Conservation (phyloP, 805 yeast species). For the Saccharomycopsis sp. region DNA sequence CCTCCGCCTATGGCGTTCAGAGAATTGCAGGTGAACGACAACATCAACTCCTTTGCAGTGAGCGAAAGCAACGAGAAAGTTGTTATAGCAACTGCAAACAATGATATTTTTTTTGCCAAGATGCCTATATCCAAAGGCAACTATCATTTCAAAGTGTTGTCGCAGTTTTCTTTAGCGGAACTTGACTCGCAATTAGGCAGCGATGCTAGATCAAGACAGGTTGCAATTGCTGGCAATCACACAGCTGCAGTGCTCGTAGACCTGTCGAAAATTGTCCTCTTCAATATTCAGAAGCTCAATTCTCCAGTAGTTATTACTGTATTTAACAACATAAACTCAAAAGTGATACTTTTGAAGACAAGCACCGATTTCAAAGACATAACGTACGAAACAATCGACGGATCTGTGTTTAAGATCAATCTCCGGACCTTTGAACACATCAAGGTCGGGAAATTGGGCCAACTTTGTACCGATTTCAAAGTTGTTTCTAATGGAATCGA, state of each 20-base stretch:
- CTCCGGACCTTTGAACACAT: constrained; percentile 27
- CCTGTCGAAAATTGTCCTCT: constrained; percentile 43
- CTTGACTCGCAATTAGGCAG: not conserved
- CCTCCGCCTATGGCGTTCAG: constrained; percentile 92
- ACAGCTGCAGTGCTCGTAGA: constrained; percentile 57
- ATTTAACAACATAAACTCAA: constrained; percentile 40
- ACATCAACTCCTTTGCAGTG: constrained; percentile 60
- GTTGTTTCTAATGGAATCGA: constrained; percentile 32
- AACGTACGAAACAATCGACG: constrained; percentile 58
- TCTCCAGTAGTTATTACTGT: constrained; percentile 35
- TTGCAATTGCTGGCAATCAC: constrained; percentile 48
- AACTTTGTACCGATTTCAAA: constrained; percentile 57
- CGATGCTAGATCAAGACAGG: constrained; percentile 45
- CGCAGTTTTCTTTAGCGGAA: not conserved
- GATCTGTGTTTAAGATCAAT: constrained; percentile 39
- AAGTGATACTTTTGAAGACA: constrained; percentile 50
- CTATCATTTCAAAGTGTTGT: constrained; percentile 4
- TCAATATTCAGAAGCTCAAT: constrained; percentile 39
- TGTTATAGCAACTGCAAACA: constrained; percentile 35
- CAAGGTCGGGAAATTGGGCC: constrained; percentile 53
- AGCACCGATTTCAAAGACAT: constrained; percentile 45
- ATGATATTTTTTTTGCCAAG: constrained; percentile 7
- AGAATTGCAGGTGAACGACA: constrained; percentile 48
- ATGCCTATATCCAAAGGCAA: constrained; percentile 7
- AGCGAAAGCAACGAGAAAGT: constrained; percentile 50